Conservation (phyloP, 768 basidiomycete genomes). For the Baorangia bicolor region DNA sequence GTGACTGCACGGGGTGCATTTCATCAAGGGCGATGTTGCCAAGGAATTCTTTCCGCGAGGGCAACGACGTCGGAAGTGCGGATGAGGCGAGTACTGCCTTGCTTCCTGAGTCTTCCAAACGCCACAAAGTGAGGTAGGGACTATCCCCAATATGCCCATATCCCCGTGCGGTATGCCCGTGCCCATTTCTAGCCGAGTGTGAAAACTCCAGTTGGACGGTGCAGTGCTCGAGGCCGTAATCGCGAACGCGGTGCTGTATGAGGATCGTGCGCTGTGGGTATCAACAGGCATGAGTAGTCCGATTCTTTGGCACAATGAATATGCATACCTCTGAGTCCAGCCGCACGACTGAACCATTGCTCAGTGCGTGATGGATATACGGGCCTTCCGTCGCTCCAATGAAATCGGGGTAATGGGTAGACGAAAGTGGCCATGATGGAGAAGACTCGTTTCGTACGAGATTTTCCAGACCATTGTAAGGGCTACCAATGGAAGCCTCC, state of each 20-base stretch:
- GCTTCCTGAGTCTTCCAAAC: conserved; percentile 8
- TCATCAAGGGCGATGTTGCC: conserved; percentile 20
- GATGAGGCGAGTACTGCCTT: conserved; percentile 7
- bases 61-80: conserved; percentile 10
- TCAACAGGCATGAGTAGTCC: neutral
- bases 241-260: conserved; percentile 25
- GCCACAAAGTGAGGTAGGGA: conserved; percentile 20
- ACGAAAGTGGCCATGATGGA: conserved; percentile 25
- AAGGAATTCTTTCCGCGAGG: conserved; percentile 10
- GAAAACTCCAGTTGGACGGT: conserved; percentile 11
- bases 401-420: conserved; percentile 24
- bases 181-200: neutral
- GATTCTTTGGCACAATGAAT: neutral
- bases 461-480: conserved; percentile 24
- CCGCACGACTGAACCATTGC: conserved; percentile 21
- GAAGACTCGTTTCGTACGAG: conserved; percentile 28
- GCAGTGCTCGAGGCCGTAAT: conserved; percentile 25
- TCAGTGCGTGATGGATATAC: conserved; percentile 9
- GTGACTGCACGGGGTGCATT: conserved; percentile 2
- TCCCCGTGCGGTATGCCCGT: conserved; percentile 9
- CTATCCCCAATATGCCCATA: conserved; percentile 15
- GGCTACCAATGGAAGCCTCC: conserved; percentile 16
- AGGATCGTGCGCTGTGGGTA: conserved; percentile 14
- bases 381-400: conserved; percentile 12
- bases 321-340: conserved; percentile 16